Evolutionary conservation across 2,329 filamentous ascomycete species (phyloP), one percentile per base, ranked within the genome.

Genomic region (Hymenoscyphus linearis): DNA sequence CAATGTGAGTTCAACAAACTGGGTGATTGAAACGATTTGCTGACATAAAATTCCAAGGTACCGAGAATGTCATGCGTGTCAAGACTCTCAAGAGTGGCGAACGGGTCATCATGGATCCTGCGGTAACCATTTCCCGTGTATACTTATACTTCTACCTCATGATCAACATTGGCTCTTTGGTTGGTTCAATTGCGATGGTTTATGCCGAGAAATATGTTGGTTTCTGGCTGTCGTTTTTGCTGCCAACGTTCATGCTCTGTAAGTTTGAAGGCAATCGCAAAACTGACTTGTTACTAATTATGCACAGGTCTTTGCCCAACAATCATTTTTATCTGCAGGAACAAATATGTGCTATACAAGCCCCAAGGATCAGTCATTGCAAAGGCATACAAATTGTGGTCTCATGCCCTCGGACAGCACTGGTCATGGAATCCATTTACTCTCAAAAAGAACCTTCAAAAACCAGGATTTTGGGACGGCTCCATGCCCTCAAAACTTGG

Each of bases 331-430:
- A 69, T 78, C 60, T 83, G 83, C 70, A 81, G 81, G 63, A 83
- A 83, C 59, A 55, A 50, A 55, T 60, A 60, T 18, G 22, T 47
- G 3, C 75, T 77, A 36, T 78, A 76, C 59, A 80, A 81, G 4
- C 87, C 88, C 0, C 80, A 80, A 50, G 88, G 87, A 13, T 89
- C 85, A 0, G 85, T 89, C 26, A 76, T 89, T 37, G 76, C 77
- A 52, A 83, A 60, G 18, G 52, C 58, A 35, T 60, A 31, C 40
- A 85, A 58, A 82, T 85, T 13, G 70, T 85, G 65, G 82, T 81
- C 59, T 78, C 87, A 57, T 78, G 82, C 50, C 3, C 7, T 60
- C 9, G 34, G 47, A n/a, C 31, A 60, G 13, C 76, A 77, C 52
- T 83, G 80, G 78, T 80, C 80, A 1, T 64, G 79, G 62, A 85